phyloP scores from a whole-genome alignment of 371 early-diverging fungal genomes.

The Thermomucor indicae-seudaticae region DNA sequence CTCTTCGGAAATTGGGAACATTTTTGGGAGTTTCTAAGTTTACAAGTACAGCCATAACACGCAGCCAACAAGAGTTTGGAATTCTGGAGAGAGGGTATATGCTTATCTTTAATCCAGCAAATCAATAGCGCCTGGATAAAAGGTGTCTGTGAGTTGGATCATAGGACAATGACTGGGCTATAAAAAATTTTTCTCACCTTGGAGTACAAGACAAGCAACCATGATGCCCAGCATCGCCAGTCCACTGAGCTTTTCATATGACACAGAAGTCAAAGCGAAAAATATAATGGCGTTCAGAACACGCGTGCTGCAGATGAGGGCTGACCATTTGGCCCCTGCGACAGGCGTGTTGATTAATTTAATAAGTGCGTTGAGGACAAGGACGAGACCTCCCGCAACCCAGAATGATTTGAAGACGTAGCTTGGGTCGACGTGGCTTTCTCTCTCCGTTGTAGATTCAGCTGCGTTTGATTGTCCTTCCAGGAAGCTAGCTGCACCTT shows the following conservation, averaged over 20 bases:
- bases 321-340: constrained; percentile 28
- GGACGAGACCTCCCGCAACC: constrained; percentile 38
- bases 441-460: background rate
- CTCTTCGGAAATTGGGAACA: no score
- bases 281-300: constrained; percentile 46
- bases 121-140: constrained; percentile 26
- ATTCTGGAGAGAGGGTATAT: no score
- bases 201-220: constrained; percentile 45
- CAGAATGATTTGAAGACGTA: constrained; percentile 38
- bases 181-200: constrained; percentile 29
- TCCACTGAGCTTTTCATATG: constrained; percentile 33
- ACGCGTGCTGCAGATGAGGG: constrained; percentile 44
- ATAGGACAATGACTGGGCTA: no score
- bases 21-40: no score
- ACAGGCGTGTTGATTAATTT: constrained; percentile 38
- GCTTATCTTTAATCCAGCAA: constrained; percentile 28
- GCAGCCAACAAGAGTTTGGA: no score
- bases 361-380: constrained; percentile 40
- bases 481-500: constrained; percentile 6
- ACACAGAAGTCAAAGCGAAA: constrained; percentile 39
- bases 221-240: constrained; percentile 43
- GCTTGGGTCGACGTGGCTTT: constrained; percentile 7
- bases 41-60: no score
- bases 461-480: constrained; percentile 10
- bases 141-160: no score